A percentile compares a stretch with the other conserved stretches of the same genome.
Conservation (phyloP, 164 flowering plant genomes). For the Aristolochia contorta region DNA sequence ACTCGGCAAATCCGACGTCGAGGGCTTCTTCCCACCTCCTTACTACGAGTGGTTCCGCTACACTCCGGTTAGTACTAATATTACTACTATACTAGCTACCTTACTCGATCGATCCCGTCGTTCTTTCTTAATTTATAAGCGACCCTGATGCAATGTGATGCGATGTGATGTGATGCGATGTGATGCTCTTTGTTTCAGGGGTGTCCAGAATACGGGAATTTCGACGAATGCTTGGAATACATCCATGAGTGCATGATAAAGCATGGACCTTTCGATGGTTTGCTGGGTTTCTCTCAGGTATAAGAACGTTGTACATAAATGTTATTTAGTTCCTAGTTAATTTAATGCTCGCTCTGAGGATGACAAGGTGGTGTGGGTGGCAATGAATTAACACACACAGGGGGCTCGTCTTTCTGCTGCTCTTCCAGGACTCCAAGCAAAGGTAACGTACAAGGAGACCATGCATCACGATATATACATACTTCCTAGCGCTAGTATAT, state of each 20-base stretch:
- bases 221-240: conserved; percentile 52
- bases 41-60: conserved; percentile 83
- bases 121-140: not conserved
- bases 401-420: conserved; percentile 64
- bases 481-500: not conserved
- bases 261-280: conserved; percentile 78
- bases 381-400: too few relatives aligned
- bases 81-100: too few relatives aligned
- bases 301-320: too few relatives aligned
- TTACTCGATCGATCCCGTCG: too few relatives aligned
- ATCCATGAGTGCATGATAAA: conserved; percentile 58
- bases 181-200: conserved; percentile 26
- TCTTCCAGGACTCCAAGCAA: conserved; percentile 54
- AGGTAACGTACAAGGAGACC: conserved; percentile 27
- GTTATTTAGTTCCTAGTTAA: too few relatives aligned
- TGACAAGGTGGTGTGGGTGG: too few relatives aligned
- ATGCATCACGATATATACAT: not conserved
- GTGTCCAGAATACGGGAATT: conserved; percentile 44
- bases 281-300: conserved; percentile 88
- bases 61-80: conserved; percentile 34
- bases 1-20: conserved; percentile 63
- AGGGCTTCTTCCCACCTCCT: conserved; percentile 76
- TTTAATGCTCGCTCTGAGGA: too few relatives aligned
- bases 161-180: too few relatives aligned
- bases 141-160: too few relatives aligned